These are phyloP conservation scores for Dactylorhiza incarnata DNA, from an alignment of 106 monocot species.

Conservation along the genomic window DNA sequence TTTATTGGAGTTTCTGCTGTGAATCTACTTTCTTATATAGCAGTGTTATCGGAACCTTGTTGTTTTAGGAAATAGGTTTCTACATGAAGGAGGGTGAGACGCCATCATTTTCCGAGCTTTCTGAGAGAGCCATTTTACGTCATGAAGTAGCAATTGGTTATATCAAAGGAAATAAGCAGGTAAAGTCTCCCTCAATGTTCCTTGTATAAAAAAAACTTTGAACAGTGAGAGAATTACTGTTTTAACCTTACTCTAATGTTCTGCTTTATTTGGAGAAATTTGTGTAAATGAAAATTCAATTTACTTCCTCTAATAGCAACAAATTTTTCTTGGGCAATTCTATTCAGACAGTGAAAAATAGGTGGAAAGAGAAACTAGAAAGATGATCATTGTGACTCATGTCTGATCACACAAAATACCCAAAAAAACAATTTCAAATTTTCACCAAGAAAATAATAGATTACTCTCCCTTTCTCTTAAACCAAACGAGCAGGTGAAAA, in stretches of 20 bases:
- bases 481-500: too few relatives aligned
- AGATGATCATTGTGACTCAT: not conserved
- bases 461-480: too few relatives aligned
- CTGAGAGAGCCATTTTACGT: constrained; percentile 79
- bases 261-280: too few relatives aligned
- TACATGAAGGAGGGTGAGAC: constrained; percentile 82
- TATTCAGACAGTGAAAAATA: too few relatives aligned
- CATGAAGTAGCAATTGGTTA: constrained; percentile 91
- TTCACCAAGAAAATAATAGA: too few relatives aligned
- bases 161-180: constrained; percentile 69
- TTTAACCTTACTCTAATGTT: too few relatives aligned
- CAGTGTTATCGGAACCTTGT: not conserved
- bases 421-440: too few relatives aligned
- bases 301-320: too few relatives aligned
- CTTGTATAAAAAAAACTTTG: not conserved
- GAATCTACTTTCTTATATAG: not conserved
- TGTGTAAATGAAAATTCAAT: too few relatives aligned
- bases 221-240: too few relatives aligned
- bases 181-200: constrained; percentile 6
- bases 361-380: too few relatives aligned
- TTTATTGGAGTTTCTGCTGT: not conserved
- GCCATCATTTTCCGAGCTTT: constrained; percentile 78
- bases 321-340: too few relatives aligned
- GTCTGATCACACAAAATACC: not conserved
- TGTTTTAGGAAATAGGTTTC: constrained; percentile 56